A percentile compares a stretch with the other conserved stretches of the same genome.
phyloP scores from a whole-genome alignment of 192 early-diverging fungal species.

The Umbelopsis isabellina region DNA sequence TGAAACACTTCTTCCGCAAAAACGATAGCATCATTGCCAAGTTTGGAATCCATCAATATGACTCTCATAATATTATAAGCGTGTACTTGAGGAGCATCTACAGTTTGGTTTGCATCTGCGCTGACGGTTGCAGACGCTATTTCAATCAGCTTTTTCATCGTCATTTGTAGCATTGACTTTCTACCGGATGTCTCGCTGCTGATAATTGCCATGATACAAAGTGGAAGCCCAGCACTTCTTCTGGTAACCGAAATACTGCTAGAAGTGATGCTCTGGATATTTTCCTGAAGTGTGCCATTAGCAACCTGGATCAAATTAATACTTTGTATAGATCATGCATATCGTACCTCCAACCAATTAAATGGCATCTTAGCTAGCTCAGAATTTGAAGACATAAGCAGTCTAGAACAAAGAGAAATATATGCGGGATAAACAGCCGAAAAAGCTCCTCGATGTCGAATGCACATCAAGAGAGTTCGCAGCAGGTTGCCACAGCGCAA shows the following conservation, averaged over 20 bases:
- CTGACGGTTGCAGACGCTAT: slow-evolving; percentile 53
- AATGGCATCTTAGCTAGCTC: slow-evolving; percentile 59
- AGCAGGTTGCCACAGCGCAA: slow-evolving; percentile 56
- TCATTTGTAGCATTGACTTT: slow-evolving; percentile 61
- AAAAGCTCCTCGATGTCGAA: slow-evolving; percentile 93
- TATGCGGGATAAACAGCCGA: slow-evolving; percentile 85
- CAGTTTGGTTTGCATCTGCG: slow-evolving; percentile 59
- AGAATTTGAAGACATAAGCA: slow-evolving; percentile 60
- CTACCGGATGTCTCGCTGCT: slow-evolving; percentile 65
- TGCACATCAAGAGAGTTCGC: slow-evolving; percentile 62
- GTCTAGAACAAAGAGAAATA: slow-evolving; percentile 66
- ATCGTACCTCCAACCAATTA: slow-evolving; percentile 72
- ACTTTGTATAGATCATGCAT: not conserved
- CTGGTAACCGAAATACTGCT: slow-evolving; percentile 87
- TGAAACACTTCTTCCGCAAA: slow-evolving; percentile 79
- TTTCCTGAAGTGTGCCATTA: slow-evolving; percentile 45
- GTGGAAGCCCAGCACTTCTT: slow-evolving; percentile 87
- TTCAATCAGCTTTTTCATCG: slow-evolving; percentile 71
- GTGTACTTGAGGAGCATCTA: slow-evolving; percentile 92
- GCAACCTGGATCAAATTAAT: not conserved
- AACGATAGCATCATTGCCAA: slow-evolving; percentile 73
- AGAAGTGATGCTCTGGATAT: slow-evolving; percentile 69
- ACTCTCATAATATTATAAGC: slow-evolving; percentile 87
- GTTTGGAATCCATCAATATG: slow-evolving; percentile 81
- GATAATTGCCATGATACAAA: slow-evolving; percentile 85